Base-by-base conservation (phyloP, 495 filamentous ascomycete genomes). In the Pyrenula massariospora region DNA sequence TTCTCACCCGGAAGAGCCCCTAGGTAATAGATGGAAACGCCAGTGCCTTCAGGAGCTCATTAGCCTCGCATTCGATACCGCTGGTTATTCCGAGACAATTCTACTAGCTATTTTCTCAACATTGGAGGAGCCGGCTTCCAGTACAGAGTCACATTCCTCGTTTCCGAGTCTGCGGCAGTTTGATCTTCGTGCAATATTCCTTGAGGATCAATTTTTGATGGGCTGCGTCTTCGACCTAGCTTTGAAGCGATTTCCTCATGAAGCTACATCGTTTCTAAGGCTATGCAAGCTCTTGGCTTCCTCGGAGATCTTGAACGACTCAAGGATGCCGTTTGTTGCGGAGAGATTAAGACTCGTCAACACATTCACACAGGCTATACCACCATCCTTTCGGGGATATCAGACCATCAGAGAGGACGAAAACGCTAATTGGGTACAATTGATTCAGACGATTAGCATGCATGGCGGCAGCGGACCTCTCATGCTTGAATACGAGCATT, bases 321-420 rank as follows among this genome's bases (percentile, higher is more conserved):
- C 73, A 15, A 58, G 83, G 53, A 66, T 76, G 36, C 56, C 70
- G 1, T 73, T 84, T 10, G 64, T 79, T 22, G 31, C 31, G 15
- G 62, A 72, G 12, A 73, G 85, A 54, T 69, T 96, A 12, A 74
- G 81, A 57, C 76, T 71, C 52, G 81, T 87, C 57, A 71, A 82
- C 3, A 83, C 79, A 3, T 84, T 95, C 58, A 96, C 92, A 10
- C 81, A 91, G 55, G 70, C 77, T 15, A 68, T 94, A 12, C 83
- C 87, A 25, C 63, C 74, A 0, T 66, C 73, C 50, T 95, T 87
- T 62, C 71, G 68, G 24, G 83, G 78, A 10, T 95, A 95, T 62
- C 77, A 84, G 56, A 82, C 86, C 2, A 80, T 85, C 24, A 80
- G 83, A 47, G 91, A 95, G 64, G 89, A 95, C 60, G 89, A 95